Base-by-base conservation (phyloP, 495 filamentous ascomycete species). In the Lophiotrema nucula region DNA sequence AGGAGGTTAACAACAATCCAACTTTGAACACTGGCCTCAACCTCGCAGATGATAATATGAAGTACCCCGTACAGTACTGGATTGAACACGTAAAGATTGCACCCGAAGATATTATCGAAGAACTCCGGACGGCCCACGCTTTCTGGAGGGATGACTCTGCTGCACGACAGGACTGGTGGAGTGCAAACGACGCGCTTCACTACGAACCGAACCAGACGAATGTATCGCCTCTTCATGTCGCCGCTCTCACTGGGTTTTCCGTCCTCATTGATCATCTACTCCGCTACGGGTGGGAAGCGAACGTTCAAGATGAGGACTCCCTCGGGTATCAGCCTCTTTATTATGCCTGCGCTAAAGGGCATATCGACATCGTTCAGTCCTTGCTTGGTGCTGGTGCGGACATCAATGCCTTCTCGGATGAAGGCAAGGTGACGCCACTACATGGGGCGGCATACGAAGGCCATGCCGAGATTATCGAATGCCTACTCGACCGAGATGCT, bases 361-460 rank as follows among this genome's bases (percentile, higher is more conserved):
- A 54, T 15, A 38, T 28, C 49, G 48, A 53, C n/a, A 53, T 60
- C 10, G 33, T 57, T 3, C 26, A 49, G 33, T 22, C 27, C 1
- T 19, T 62, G 1, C 51, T 55, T 4, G 45, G 42, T 4, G 42
- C 25, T 31, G 43, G 38, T 3, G 58, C 52, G 4, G 45, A 62
- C 15, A 35, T 56, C 10, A 50, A 51, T 31, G 21, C 15, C 22
- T 4, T 16, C 21, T 33, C 12, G 15, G 11, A 26, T 19, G 46
- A 47, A 18, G 50, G 42, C 6, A 46, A 55, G 10, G 37, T 51
- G 11, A 6, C 49, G 8, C 69, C 72, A 3, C 62, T 75, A 13
- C 71, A 72, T 43, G 64, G 62, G 2, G 74, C 75, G 5, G 70
- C 67, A 47, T 43, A 56, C 5, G 27, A 38, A 23, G 69, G 67